phyloP scores from a whole-genome alignment of 2,329 filamentous ascomycete species.

The Juglanconis oblonga region DNA sequence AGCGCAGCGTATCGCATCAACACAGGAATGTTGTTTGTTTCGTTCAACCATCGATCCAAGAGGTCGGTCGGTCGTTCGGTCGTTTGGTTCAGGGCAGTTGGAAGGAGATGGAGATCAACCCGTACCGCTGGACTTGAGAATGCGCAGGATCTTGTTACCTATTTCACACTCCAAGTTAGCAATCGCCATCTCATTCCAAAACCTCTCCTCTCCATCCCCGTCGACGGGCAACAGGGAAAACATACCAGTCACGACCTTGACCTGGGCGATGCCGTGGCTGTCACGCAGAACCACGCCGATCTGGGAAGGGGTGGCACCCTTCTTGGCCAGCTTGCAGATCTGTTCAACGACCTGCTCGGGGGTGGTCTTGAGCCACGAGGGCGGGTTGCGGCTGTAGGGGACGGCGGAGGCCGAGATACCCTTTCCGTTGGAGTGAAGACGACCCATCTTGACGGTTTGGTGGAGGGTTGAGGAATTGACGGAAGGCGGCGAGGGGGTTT shows the following conservation, averaged over 20 bases:
- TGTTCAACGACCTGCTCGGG: slow-evolving; percentile 98
- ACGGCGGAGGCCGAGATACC: slow-evolving; percentile 94
- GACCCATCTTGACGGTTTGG: slow-evolving; percentile 72
- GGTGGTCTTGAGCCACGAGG: slow-evolving; percentile 97
- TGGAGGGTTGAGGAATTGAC: slow-evolving; percentile 21
- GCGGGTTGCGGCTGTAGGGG: slow-evolving; percentile 91
- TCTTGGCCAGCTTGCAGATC: slow-evolving; percentile 98
- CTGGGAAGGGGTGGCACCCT: slow-evolving; percentile 97
- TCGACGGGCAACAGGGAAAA: slow-evolving; percentile 17
- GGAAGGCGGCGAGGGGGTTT: slow-evolving; percentile 28
- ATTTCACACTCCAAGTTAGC: slow-evolving; percentile 37
- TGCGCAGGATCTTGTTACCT: slow-evolving; percentile 99
- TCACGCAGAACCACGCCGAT: slow-evolving; percentile 99
- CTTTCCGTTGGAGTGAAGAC: slow-evolving; percentile 99
- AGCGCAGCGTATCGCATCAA: slow-evolving; percentile 9
- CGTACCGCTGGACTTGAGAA: slow-evolving; percentile 97
- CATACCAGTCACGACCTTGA: slow-evolving; percentile 95
- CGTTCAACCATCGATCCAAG: neutral
- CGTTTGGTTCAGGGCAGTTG: neutral
- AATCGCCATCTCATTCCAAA: slow-evolving; percentile 2
- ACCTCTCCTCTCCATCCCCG: neutral
- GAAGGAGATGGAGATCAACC: slow-evolving; percentile 35
- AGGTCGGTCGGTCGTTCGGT: neutral
- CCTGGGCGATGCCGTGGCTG: slow-evolving; percentile 96
- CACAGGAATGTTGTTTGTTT: neutral